phyloP scores from a whole-genome alignment of 345 rosid genomes.

The Erodium maritimum region DNA sequence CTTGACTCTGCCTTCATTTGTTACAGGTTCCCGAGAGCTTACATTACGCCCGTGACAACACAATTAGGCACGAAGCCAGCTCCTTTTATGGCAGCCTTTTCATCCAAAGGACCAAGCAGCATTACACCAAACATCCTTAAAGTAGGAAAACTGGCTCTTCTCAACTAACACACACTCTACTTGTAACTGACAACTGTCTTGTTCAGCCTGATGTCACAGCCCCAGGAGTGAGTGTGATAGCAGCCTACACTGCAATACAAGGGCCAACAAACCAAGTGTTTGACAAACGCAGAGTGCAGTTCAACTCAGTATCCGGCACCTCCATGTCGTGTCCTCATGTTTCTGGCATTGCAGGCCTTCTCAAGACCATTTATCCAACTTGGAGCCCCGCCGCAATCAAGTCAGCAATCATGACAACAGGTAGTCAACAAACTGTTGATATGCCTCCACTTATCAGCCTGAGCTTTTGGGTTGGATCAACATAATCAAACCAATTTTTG shows the following conservation, averaged over 20 bases:
- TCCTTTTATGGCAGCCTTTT: slow-evolving; percentile 68
- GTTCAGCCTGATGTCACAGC: slow-evolving; percentile 73
- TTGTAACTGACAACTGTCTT: too few relatives aligned
- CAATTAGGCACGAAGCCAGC: slow-evolving; percentile 38
- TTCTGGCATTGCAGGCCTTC: slow-evolving; percentile 67
- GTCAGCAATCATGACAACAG: slow-evolving; percentile 77
- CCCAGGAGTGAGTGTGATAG: slow-evolving; percentile 71
- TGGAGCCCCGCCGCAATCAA: slow-evolving; percentile 84
- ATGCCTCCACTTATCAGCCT: too few relatives aligned
- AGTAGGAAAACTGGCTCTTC: slow-evolving; percentile 18
- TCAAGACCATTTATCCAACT: slow-evolving; percentile 50
- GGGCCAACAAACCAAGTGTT: slow-evolving; percentile 38
- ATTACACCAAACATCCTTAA: slow-evolving; percentile 55
- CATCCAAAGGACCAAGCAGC: slow-evolving; percentile 63
- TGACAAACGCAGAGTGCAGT: slow-evolving; percentile 45
- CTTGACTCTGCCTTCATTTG: not conserved
- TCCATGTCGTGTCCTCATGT: slow-evolving; percentile 91
- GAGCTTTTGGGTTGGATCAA: too few relatives aligned
- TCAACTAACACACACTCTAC: too few relatives aligned
- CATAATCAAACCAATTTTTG: too few relatives aligned
- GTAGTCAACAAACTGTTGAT: slow-evolving; percentile 19
- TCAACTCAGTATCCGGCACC: slow-evolving; percentile 53
- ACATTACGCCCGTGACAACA: slow-evolving; percentile 31
- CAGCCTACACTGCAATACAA: slow-evolving; percentile 49
- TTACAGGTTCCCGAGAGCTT: slow-evolving; percentile 44